Conservation (phyloP, 208 protist genomes). For the Angomonas ambiguus region DNA sequence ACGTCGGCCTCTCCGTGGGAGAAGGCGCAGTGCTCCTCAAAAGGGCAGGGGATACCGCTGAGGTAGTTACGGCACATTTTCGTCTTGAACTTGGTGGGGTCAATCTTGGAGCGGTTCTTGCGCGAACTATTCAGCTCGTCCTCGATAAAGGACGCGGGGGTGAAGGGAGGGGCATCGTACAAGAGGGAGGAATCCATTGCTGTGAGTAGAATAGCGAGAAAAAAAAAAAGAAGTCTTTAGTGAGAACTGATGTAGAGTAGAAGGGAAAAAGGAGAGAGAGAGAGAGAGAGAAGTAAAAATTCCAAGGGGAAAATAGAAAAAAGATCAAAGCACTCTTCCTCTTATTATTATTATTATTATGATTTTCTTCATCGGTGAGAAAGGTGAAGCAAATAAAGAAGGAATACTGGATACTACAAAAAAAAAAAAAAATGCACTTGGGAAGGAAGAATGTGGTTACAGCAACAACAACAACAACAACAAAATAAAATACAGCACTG, state of each 20-base stretch:
- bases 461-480: background rate
- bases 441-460: background rate
- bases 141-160: background rate
- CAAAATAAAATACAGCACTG: constrained; percentile 12
- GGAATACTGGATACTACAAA: constrained; percentile 1
- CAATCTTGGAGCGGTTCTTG: constrained; percentile 43
- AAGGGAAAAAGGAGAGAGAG: constrained; percentile 8
- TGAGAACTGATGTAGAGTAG: background rate
- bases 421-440: background rate
- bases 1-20: constrained; percentile 62
- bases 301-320: background rate
- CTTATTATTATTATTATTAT: no score
- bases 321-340: no score
- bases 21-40: constrained; percentile 82
- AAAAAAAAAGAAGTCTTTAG: constrained; percentile 17
- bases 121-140: background rate
- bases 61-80: constrained; percentile 85
- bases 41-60: constrained; percentile 61
- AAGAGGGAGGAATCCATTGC: background rate
- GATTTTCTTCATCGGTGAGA: background rate
- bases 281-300: constrained; percentile 10
- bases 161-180: constrained; percentile 7
- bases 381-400: constrained; percentile 4
- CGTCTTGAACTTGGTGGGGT: constrained; percentile 83
- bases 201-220: constrained; percentile 1